Evolutionary conservation across 2,329 filamentous ascomycete species (phyloP).

Genomic region (Lasiodiplodia theobromae): DNA sequence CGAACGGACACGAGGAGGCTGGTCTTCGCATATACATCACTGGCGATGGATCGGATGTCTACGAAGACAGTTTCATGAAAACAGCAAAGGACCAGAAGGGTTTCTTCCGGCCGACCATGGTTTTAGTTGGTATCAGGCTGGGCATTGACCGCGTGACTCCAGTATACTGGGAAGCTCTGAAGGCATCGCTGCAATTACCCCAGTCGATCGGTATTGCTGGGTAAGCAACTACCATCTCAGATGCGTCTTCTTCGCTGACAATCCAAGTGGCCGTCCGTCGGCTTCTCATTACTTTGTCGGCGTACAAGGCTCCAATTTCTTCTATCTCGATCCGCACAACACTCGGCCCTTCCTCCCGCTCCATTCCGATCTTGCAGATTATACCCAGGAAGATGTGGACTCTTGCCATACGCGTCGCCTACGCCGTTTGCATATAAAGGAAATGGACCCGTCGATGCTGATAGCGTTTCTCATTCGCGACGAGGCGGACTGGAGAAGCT

Average conservation of each 20-base stretch:
- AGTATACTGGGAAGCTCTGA: slow-evolving; percentile 94
- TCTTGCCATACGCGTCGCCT: slow-evolving; percentile 89
- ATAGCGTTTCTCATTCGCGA: slow-evolving; percentile 88
- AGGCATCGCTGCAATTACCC: slow-evolving; percentile 80
- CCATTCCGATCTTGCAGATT: slow-evolving; percentile 62
- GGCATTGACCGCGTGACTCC: slow-evolving; percentile 95
- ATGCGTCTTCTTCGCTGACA: slow-evolving; percentile 16
- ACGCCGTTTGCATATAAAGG: slow-evolving; percentile 80
- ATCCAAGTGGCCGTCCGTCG: slow-evolving; percentile 80
- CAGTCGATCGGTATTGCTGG: slow-evolving; percentile 97
- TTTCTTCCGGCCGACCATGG: slow-evolving; percentile 80
- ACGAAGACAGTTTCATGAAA: slow-evolving; percentile 85
- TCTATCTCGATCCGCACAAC: slow-evolving; percentile 93
- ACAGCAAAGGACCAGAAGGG: slow-evolving; percentile 73
- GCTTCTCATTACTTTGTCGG: slow-evolving; percentile 83
- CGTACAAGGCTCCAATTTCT: slow-evolving; percentile 78
- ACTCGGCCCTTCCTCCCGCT: slow-evolving; percentile 79
- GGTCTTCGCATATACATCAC: slow-evolving; percentile 85
- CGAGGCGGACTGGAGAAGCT: slow-evolving; percentile 82
- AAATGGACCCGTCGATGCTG: slow-evolving; percentile 98
- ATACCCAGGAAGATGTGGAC: slow-evolving; percentile 75
- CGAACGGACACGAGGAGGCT: slow-evolving; percentile 67
- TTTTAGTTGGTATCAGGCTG: slow-evolving; percentile 86
- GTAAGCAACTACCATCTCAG: slow-evolving; percentile 58
- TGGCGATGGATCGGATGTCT: slow-evolving; percentile 88